These are phyloP conservation scores for Plectosphaerella sp. DNA, from an alignment of 2,329 filamentous ascomycete genomes.

Conservation along the genomic window DNA sequence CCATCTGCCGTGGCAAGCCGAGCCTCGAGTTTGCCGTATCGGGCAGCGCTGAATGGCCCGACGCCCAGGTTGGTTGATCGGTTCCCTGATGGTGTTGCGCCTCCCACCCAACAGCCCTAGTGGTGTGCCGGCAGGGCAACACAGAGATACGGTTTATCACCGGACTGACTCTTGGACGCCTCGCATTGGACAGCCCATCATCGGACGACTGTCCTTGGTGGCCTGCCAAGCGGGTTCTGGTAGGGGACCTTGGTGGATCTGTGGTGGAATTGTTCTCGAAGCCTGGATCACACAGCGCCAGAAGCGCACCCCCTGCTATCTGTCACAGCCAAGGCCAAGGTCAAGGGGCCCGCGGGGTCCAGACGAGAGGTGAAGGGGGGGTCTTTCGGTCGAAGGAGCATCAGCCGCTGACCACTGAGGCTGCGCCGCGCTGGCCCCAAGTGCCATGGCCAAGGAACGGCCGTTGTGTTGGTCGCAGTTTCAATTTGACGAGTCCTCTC, in stretches of 20 bases:
- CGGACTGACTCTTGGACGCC: background rate
- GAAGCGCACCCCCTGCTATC: no score
- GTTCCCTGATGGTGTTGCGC: background rate
- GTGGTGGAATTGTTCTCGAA: constrained; percentile 1
- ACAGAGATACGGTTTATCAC: background rate
- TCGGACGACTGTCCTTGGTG: background rate
- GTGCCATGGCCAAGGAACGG: no score
- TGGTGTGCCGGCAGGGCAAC: background rate
- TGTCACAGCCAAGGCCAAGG: no score
- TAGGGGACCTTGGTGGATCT: background rate
- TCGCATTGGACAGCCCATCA: background rate
- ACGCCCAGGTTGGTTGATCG: background rate
- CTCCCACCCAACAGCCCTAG: background rate
- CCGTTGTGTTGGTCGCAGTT: background rate
- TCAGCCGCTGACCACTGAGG: no score
- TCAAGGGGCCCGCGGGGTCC: no score
- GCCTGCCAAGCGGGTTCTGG: background rate
- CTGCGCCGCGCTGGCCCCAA: no score
- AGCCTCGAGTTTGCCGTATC: background rate
- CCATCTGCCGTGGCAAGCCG: background rate
- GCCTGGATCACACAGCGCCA: background rate
- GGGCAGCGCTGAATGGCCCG: no score
- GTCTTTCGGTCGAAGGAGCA: no score
- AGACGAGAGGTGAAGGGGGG: no score
- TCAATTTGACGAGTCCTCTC: background rate